These are phyloP conservation scores for Thelonectria blattea DNA, from an alignment of 2,329 filamentous ascomycete species.

Conservation along the genomic window DNA sequence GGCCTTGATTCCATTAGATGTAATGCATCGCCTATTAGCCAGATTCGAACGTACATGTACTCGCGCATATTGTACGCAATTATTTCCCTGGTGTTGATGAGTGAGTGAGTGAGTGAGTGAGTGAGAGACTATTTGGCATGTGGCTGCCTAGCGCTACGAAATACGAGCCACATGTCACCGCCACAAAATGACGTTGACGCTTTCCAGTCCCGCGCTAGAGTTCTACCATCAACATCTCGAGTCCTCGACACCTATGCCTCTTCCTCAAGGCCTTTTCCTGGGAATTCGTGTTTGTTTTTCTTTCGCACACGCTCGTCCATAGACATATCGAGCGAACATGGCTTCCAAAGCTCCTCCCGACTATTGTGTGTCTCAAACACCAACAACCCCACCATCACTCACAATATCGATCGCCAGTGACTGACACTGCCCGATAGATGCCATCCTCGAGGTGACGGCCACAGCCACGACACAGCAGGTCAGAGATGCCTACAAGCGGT, in stretches of 20 bases:
- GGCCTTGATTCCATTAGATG: too few relatives aligned
- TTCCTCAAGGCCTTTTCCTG: conserved; percentile 4
- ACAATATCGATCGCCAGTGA: conserved; percentile 24
- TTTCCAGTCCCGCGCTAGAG: conserved; percentile 17
- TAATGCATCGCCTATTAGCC: too few relatives aligned
- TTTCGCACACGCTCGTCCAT: background rate
- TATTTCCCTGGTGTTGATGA: background rate
- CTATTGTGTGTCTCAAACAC: conserved; percentile 57
- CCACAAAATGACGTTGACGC: conserved; percentile 52
- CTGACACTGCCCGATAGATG: conserved; percentile 58
- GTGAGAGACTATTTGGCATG: background rate
- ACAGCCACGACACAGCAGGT: conserved; percentile 83
- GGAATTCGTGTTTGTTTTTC: conserved; percentile 3
- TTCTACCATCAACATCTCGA: conserved; percentile 17
- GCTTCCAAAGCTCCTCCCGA: conserved; percentile 55
- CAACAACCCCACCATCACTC: conserved; percentile 22
- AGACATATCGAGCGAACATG: conserved; percentile 36
- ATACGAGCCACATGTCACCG: conserved; percentile 39
- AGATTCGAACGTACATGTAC: background rate
- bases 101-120: too few relatives aligned
- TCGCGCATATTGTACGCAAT: background rate
- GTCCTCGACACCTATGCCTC: background rate
- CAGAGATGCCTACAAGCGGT: conserved; percentile 94
- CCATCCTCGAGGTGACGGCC: conserved; percentile 73
- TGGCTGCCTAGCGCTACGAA: conserved; percentile 4